A percentile compares a stretch with the other conserved stretches of the same genome.
Evolutionary conservation across 495 filamentous ascomycete genomes (phyloP).

Genomic region (Penicillium riverlandense): DNA sequence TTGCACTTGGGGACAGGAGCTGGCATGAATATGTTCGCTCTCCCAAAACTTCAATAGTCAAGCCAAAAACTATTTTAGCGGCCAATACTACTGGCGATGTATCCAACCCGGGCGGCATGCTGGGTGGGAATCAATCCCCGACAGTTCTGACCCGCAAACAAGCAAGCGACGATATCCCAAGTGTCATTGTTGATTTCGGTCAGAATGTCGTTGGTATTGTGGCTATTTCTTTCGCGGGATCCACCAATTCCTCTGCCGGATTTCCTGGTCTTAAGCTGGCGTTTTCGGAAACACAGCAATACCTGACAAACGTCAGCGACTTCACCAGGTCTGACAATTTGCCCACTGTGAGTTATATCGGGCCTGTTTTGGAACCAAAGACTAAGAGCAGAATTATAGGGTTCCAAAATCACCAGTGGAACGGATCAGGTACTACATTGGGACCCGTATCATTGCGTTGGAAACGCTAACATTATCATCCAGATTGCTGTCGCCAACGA

Average conservation of each 20-base stretch:
- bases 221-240: constrained; percentile 19
- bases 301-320: constrained; percentile 32
- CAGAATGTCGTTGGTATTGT: constrained; percentile 33
- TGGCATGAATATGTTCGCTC: constrained; percentile 10
- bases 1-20: neutral
- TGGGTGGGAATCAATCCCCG: neutral
- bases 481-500: constrained; percentile 28
- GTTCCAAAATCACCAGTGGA: constrained; percentile 3
- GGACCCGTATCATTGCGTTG: neutral
- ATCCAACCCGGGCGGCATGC: constrained; percentile 1
- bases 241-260: constrained; percentile 11
- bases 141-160: constrained; percentile 5
- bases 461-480: neutral
- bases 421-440: constrained; percentile 4
- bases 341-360: neutral
- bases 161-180: constrained; percentile 1
- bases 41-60: constrained; percentile 1
- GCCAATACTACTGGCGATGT: constrained; percentile 2
- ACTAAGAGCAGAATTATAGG: neutral
- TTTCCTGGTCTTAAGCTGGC: constrained; percentile 32
- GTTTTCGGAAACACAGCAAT: constrained; percentile 39
- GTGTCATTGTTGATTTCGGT: constrained; percentile 37
- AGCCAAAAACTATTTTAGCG: constrained; percentile 1
- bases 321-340: constrained; percentile 38
- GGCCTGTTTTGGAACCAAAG: neutral